Percentiles rank a stretch among this genome's conserved stretches.
Conservation (phyloP, 768 basidiomycete genomes). For the Lactarius quietus region DNA sequence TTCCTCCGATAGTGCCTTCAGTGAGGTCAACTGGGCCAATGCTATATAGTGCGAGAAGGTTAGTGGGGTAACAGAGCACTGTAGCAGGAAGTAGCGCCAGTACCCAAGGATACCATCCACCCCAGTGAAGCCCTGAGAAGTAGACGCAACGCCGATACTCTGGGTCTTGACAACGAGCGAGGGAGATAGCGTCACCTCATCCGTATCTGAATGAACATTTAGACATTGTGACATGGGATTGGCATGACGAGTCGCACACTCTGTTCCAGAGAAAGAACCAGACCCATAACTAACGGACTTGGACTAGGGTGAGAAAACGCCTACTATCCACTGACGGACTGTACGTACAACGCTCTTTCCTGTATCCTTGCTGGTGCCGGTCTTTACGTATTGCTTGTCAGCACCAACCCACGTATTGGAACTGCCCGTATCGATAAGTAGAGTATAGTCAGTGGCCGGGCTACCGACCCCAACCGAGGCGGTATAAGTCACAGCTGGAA, state of each 20-base stretch:
- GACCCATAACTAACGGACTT: slow-evolving; percentile 23
- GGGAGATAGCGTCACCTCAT: slow-evolving; percentile 14
- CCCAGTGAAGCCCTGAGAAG: slow-evolving; percentile 30
- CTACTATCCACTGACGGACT: slow-evolving; percentile 16
- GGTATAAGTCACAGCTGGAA: slow-evolving; percentile 50
- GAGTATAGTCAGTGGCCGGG: slow-evolving; percentile 46
- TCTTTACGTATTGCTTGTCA: slow-evolving; percentile 42
- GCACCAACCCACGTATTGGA: slow-evolving; percentile 62
- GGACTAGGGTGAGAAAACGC: slow-evolving; percentile 46
- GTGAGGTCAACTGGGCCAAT: slow-evolving; percentile 53
- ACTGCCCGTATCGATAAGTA: slow-evolving; percentile 60
- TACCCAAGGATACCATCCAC: slow-evolving; percentile 53
- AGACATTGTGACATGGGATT: not conserved
- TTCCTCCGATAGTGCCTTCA: slow-evolving; percentile 40
- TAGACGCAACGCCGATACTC: slow-evolving; percentile 37
- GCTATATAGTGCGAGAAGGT: slow-evolving; percentile 28
- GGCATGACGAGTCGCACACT: slow-evolving; percentile 27
- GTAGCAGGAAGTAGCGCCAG: not conserved
- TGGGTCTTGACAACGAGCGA: slow-evolving; percentile 32
- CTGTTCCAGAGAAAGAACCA: slow-evolving; percentile 19
- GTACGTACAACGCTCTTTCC: slow-evolving; percentile 35
- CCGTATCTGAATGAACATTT: slow-evolving; percentile 5
- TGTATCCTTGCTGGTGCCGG: slow-evolving; percentile 44
- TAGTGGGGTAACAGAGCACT: not conserved
- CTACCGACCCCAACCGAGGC: slow-evolving; percentile 49